Evolutionary conservation across 257 asterid species (phyloP).

Genomic region (Nicotiana tabacum): DNA sequence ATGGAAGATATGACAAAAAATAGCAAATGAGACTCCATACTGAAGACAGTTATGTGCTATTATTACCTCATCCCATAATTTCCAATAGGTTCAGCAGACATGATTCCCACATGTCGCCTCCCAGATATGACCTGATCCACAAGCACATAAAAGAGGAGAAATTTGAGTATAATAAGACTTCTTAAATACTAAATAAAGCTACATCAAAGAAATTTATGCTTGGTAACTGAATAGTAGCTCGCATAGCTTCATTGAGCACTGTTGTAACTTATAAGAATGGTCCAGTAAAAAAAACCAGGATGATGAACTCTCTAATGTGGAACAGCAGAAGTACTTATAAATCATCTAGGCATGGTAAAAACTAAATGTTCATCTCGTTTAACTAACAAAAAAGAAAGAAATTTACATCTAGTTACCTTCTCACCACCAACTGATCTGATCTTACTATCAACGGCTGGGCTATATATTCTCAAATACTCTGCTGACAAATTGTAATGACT

Average conservation of each 20-base stretch:
- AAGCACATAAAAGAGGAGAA: background rate
- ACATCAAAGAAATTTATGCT: background rate
- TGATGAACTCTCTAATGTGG: background rate
- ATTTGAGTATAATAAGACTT: background rate
- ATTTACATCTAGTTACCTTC: constrained; percentile 41
- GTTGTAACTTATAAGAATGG: background rate
- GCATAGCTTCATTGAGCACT: background rate
- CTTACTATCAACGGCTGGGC: constrained; percentile 85
- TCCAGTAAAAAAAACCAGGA: background rate
- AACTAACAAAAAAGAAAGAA: too few species aligned
- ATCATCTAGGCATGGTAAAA: background rate
- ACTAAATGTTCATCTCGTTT: background rate
- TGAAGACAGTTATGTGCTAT: background rate
- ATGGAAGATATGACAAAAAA: background rate
- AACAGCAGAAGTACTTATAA: background rate
- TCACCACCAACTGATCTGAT: constrained; percentile 68
- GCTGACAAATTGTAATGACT: constrained; percentile 51
- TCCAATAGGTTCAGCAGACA: constrained; percentile 83
- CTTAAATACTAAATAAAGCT: background rate
- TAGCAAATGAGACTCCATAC: background rate
- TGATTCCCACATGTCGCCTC: constrained; percentile 74
- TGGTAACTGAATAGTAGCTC: background rate
- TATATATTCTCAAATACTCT: constrained; percentile 68
- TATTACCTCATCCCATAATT: constrained; percentile 88
- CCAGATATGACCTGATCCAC: constrained; percentile 68